A percentile compares a stretch with the other conserved stretches of the same genome.
These are phyloP conservation scores for Alternaria conjuncta DNA, from an alignment of 2,329 filamentous ascomycete genomes.

Conservation along the genomic window DNA sequence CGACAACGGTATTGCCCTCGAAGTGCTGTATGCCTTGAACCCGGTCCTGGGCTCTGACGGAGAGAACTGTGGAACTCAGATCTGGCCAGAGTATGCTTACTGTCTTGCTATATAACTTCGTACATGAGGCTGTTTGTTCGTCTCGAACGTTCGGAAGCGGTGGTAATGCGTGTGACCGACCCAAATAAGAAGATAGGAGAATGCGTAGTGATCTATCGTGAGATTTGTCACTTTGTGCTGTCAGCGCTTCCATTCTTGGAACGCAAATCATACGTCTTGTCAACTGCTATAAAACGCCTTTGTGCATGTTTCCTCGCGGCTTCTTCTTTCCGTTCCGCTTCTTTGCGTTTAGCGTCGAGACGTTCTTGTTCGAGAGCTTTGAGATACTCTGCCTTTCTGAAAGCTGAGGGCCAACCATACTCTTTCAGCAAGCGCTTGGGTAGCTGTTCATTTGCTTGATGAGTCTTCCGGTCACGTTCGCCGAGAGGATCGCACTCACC, in stretches of 20 bases:
- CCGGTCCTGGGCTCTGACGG: background rate
- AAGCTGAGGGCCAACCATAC: background rate
- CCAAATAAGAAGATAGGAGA: background rate
- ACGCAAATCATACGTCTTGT: background rate
- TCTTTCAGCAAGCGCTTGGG: background rate
- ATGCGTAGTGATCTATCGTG: background rate
- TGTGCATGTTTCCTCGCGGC: background rate
- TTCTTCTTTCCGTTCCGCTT: background rate
- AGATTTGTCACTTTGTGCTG: background rate
- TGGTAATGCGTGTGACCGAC: background rate
- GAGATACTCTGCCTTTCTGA: background rate
- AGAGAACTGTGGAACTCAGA: background rate
- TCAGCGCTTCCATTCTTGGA: background rate
- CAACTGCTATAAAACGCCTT: background rate
- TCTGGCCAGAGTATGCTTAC: conserved; percentile 2
- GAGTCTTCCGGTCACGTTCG: background rate
- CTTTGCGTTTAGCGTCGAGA: background rate
- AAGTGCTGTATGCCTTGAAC: background rate
- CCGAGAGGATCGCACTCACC: background rate
- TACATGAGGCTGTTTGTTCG: background rate
- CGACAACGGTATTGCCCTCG: background rate
- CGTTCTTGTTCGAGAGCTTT: background rate
- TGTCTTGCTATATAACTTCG: background rate
- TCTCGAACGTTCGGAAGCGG: background rate
- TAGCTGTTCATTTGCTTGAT: background rate